phyloP scores from a whole-genome alignment of 768 basidiomycete genomes.

The Amanita rimosa region DNA sequence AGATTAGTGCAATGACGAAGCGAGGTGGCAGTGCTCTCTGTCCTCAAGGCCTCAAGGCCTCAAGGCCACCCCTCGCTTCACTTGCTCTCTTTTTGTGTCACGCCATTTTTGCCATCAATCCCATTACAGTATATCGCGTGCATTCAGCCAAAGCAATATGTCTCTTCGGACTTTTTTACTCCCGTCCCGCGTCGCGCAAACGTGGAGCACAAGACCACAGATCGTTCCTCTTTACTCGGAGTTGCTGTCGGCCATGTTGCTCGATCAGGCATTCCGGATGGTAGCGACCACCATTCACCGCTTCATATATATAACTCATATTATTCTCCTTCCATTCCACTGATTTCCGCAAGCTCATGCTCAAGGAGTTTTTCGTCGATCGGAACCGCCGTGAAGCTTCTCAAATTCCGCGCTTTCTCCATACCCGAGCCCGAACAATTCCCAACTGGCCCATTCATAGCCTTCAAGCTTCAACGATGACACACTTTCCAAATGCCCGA shows the following conservation, averaged over 20 bases:
- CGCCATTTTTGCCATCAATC: slow-evolving; percentile 13
- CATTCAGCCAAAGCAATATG: slow-evolving; percentile 9
- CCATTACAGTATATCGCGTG: neutral
- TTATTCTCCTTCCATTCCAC: slow-evolving; percentile 3
- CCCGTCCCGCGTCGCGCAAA: slow-evolving; percentile 40
- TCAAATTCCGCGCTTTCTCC: neutral
- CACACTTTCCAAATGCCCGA: slow-evolving; percentile 16
- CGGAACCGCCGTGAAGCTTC: neutral
- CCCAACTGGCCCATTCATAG: slow-evolving; percentile 7
- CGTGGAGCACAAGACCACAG: slow-evolving; percentile 37
- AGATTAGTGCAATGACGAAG: no score
- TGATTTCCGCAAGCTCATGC: slow-evolving; percentile 5
- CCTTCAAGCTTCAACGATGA: slow-evolving; percentile 16
- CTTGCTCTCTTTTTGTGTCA: slow-evolving; percentile 32
- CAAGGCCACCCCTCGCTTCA: slow-evolving; percentile 45
- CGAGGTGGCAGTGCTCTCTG: no score
- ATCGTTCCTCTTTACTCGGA: slow-evolving; percentile 18
- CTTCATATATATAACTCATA: neutral
- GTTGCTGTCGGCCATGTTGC: slow-evolving; percentile 27
- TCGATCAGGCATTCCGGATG: slow-evolving; percentile 32
- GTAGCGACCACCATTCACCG: slow-evolving; percentile 15
- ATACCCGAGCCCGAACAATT: slow-evolving; percentile 8
- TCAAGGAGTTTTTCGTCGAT: slow-evolving; percentile 3
- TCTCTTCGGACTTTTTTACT: slow-evolving; percentile 36
- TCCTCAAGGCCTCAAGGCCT: no score